A percentile compares a stretch with the other conserved stretches of the same genome.
Conservation (phyloP, 2,329 filamentous ascomycete genomes). For the Reticulascus tulasneorum region DNA sequence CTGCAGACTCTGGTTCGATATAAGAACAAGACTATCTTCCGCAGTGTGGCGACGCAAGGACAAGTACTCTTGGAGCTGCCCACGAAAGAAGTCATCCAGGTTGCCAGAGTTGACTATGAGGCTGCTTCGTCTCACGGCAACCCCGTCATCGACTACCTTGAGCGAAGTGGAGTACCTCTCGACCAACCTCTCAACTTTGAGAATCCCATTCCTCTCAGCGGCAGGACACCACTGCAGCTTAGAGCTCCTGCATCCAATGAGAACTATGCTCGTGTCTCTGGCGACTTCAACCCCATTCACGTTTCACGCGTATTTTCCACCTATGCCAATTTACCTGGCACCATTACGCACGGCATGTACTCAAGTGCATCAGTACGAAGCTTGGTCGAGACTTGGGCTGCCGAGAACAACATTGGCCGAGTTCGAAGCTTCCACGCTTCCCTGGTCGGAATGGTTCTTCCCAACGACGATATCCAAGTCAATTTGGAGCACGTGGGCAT, state of each 20-base stretch:
- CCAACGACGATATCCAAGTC: constrained; percentile 91
- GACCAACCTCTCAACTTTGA: constrained; percentile 97
- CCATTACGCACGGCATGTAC: constrained; percentile 99
- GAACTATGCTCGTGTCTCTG: constrained; percentile 94
- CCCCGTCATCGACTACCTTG: constrained; percentile 92
- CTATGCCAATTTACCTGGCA: constrained; percentile 93
- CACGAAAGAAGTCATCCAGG: constrained; percentile 95
- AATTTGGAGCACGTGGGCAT: constrained; percentile 96
- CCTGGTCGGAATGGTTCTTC: constrained; percentile 97
- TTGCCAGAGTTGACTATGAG: constrained; percentile 95
- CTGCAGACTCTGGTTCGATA: constrained; percentile 86
- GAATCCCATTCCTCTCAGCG: constrained; percentile 92
- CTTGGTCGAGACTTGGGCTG: constrained; percentile 96
- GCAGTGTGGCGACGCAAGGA: constrained; percentile 84
- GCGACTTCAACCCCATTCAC: constrained; percentile 98
- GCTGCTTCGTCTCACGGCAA: constrained; percentile 90
- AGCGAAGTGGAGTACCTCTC: constrained; percentile 85
- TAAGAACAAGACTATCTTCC: constrained; percentile 93
- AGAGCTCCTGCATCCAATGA: constrained; percentile 95
- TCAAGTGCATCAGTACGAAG: constrained; percentile 94
- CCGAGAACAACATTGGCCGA: constrained; percentile 96
- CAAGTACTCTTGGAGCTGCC: constrained; percentile 92
- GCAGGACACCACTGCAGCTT: constrained; percentile 82
- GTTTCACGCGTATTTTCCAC: constrained; percentile 94
- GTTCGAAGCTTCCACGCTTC: constrained; percentile 96